Conservation (phyloP, 148 eudicot species). For the Chenopodium suecicum region DNA sequence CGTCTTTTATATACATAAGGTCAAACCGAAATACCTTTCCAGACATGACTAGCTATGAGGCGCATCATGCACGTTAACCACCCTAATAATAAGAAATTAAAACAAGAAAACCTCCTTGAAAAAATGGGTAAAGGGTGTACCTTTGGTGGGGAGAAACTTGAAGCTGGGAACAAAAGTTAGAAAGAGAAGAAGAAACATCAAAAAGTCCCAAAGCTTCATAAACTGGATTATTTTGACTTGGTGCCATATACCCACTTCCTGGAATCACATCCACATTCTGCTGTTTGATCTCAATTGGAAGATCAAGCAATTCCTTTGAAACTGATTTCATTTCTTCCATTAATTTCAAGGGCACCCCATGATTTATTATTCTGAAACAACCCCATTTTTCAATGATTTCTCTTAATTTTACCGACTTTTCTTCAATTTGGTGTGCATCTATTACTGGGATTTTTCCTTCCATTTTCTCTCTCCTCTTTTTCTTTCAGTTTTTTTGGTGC, state of each 20-base stretch:
- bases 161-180: conserved; percentile 51
- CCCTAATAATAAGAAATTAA: neutral
- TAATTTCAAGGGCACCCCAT: conserved; percentile 41
- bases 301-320: conserved; percentile 44
- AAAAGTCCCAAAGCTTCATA: conserved; percentile 66
- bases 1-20: no score
- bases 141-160: conserved; percentile 51
- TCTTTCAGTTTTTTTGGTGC: neutral
- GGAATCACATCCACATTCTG: conserved; percentile 50
- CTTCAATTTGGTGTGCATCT: conserved; percentile 41
- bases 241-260: conserved; percentile 70
- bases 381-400: conserved; percentile 62
- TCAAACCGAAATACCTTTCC: no score
- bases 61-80: no score
- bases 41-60: no score
- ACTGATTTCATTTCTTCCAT: conserved; percentile 60
- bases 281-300: conserved; percentile 54
- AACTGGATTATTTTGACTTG: conserved; percentile 41
- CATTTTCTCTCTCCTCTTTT: conserved; percentile 4
- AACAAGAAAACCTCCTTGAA: no score
- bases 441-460: conserved; percentile 39
- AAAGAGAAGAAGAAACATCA: conserved; percentile 39
- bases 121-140: conserved; percentile 13
- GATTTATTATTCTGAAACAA: conserved; percentile 61
- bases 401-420: conserved; percentile 32